phyloP scores from a whole-genome alignment of 129 eudicot species.

The Erigeron canadensis region DNA sequence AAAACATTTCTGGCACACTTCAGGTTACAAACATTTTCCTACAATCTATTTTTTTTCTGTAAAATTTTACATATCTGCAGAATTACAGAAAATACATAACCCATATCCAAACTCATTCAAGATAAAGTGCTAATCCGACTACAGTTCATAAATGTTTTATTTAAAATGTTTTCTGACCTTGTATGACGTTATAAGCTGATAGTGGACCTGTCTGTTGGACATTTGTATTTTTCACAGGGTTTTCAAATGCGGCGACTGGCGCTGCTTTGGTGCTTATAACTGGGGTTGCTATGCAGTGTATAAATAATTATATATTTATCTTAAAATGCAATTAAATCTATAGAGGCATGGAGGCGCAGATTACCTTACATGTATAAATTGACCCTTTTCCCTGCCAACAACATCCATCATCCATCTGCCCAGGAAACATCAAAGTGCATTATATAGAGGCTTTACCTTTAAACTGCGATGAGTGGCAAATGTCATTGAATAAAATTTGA shows the following conservation, averaged over 20 bases:
- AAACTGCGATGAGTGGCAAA: too few species aligned
- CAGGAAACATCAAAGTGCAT: background rate
- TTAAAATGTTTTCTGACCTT: constrained; percentile 99
- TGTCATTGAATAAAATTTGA: too few species aligned
- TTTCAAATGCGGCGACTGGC: constrained; percentile 29
- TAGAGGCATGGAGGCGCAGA: constrained; percentile 16
- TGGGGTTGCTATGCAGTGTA: constrained; percentile 25
- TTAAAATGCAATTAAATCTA: constrained; percentile 10
- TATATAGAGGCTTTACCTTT: background rate
- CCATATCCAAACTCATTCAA: background rate
- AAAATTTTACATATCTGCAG: background rate
- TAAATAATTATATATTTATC: constrained; percentile 23
- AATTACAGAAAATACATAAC: background rate
- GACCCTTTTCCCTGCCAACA: background rate
- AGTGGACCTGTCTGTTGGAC: constrained; percentile 80
- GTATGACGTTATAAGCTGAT: constrained; percentile 91
- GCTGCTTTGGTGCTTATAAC: constrained; percentile 38
- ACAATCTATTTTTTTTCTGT: background rate
- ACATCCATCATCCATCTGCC: background rate
- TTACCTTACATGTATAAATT: constrained; percentile 8
- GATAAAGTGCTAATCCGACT: background rate
- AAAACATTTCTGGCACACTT: too few species aligned
- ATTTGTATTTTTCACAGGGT: constrained; percentile 86
- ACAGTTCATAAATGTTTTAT: too few species aligned
- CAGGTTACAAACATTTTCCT: background rate